These are phyloP conservation scores for Tinospora cordifolia DNA, from an alignment of 164 flowering plant genomes.

Conservation along the genomic window DNA sequence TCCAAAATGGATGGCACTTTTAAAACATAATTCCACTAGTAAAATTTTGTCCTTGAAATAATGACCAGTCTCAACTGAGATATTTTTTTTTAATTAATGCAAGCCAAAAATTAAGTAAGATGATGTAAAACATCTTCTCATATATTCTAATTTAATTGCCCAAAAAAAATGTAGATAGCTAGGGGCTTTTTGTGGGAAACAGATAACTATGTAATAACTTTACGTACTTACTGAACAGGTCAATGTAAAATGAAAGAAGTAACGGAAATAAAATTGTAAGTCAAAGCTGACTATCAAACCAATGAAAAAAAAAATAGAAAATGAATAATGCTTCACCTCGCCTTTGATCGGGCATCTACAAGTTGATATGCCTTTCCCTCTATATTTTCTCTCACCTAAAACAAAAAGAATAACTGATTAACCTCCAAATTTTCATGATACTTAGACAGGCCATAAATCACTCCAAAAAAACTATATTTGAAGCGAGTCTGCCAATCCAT, in stretches of 20 bases:
- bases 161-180: neutral
- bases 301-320: neutral
- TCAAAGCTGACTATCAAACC: neutral
- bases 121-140: neutral
- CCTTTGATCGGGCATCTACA: slow-evolving; percentile 84
- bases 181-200: too few species aligned
- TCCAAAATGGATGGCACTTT: neutral
- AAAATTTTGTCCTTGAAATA: neutral
- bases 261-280: neutral
- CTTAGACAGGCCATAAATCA: neutral
- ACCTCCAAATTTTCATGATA: neutral
- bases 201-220: neutral
- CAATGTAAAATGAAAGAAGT: neutral
- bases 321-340: slow-evolving; percentile 47
- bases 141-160: neutral
- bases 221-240: too few species aligned
- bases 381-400: slow-evolving; percentile 68
- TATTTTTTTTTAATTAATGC: neutral
- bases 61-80: neutral
- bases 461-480: neutral
- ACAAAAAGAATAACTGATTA: slow-evolving; percentile 11
- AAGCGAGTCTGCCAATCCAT: neutral
- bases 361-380: slow-evolving; percentile 67
- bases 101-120: neutral
- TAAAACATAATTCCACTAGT: neutral